Base-by-base conservation (phyloP, 108 stramenopile species). In the Pseudonitzschia multiseries region DNA sequence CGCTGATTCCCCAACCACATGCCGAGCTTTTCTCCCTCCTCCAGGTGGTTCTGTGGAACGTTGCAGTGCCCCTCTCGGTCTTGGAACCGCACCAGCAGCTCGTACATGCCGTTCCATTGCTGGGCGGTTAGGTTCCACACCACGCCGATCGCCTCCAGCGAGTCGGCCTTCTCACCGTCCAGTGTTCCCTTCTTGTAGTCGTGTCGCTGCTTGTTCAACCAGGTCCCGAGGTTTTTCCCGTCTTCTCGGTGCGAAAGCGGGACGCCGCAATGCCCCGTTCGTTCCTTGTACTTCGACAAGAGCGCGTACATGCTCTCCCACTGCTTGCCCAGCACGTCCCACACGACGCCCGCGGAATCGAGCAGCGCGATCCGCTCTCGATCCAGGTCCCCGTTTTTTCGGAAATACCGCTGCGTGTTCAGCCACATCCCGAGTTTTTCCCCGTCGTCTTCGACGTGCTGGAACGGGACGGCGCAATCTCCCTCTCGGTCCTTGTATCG, bases 11-110 rank as follows among this genome's bases (percentile, higher is more conserved):
- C 26, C 36, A 68, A 27, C 66, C 66, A 68, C 18, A n/a, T 21
- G 18, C 66, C 66, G 44, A 68, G 66, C 9, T 68, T 68, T 68
- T 46, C 26, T 43, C 66, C 66, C 24, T 68, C 18, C 44, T 46
- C 66, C 43, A 0, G 20, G 44, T 68, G 66, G 6, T 6, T 46
- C n/a, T 27, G 26, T 27, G 66, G 66, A 43, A 68, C 43, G 22
- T 68, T 27, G 22, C 41, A 43, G 43, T 68, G 18, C 13, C 43
- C 42, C 42, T 68, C 66, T 6, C 66, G 40, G 18, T 68, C 66
- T 46, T 20, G 18, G 43, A 42, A 68, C 21, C 44, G 40, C 26
- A 44, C 43, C 20, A 68, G 14, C 20, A 68, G 21, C 8, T 42
- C n/a, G 43, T 44, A 68, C 40, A 46, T 68, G 9, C 12, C n/a